phyloP scores from a whole-genome alignment of 148 eudicot genomes.

The Vaccinium darrowii region DNA sequence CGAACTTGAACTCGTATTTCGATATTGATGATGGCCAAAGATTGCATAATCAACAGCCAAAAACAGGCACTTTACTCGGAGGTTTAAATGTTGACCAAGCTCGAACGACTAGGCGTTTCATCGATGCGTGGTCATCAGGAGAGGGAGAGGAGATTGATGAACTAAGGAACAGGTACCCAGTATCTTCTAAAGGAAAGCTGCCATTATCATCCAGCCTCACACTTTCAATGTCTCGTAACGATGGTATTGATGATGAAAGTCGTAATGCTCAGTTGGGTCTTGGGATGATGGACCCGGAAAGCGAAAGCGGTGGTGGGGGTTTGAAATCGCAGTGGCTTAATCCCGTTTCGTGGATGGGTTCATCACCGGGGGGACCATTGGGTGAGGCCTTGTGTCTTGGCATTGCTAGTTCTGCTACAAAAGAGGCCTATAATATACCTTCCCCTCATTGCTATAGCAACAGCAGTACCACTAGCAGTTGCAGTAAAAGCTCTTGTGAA shows the following conservation, averaged over 20 bases:
- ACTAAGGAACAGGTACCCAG: conserved; percentile 21
- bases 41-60: conserved; percentile 12
- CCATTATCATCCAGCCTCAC: conserved; percentile 42
- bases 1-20: conserved; percentile 17
- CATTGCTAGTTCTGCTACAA: conserved; percentile 29
- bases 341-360: conserved; percentile 40
- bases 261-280: conserved; percentile 16
- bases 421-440: conserved; percentile 29
- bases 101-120: conserved; percentile 56
- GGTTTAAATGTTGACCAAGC: not conserved
- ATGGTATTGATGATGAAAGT: conserved; percentile 21
- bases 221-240: conserved; percentile 53
- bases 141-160: conserved; percentile 31
- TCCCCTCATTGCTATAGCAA: conserved; percentile 46
- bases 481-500: conserved; percentile 41
- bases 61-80: not conserved
- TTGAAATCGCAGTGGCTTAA: conserved; percentile 30
- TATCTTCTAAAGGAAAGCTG: conserved; percentile 22
- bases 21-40: conserved; percentile 1
- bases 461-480: conserved; percentile 38
- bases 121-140: conserved; percentile 69
- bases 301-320: conserved; percentile 9
- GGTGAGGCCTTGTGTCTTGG: conserved; percentile 86
- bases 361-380: conserved; percentile 75
- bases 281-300: conserved; percentile 20